Conservation (phyloP, 2,329 filamentous ascomycete genomes). For the Trichoderma oligosporum region DNA sequence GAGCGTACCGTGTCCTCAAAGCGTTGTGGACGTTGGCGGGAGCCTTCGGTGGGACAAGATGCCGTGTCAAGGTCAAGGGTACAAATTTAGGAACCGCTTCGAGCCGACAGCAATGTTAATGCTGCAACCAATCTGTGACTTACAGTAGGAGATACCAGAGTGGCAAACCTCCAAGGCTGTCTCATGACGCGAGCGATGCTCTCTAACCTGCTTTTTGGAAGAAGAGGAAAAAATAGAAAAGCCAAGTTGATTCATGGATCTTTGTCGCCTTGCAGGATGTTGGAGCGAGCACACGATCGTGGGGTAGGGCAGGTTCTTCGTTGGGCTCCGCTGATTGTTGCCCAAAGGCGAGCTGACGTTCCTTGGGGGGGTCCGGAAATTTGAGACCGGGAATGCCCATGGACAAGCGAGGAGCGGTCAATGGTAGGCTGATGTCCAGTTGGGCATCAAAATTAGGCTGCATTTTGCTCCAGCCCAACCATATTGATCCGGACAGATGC, state of each 20-base stretch:
- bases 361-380: constrained; percentile 10
- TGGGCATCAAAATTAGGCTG: constrained; percentile 21
- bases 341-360: constrained; percentile 19
- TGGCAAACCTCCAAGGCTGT: constrained; percentile 17
- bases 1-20: not conserved
- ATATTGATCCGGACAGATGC: constrained; percentile 10
- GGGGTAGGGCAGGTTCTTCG: constrained; percentile 18
- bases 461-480: constrained; percentile 17
- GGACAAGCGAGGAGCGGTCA: constrained; percentile 1
- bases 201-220: constrained; percentile 16
- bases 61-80: constrained; percentile 18
- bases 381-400: constrained; percentile 7
- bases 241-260: constrained; percentile 9
- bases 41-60: constrained; percentile 19
- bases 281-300: constrained; percentile 16
- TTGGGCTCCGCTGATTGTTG: constrained; percentile 21
- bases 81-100: constrained; percentile 1
- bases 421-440: constrained; percentile 11
- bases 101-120: constrained; percentile 10
- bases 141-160: constrained; percentile 12
- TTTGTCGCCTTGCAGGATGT: constrained; percentile 18
- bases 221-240: too few relatives aligned
- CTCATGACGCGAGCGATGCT: constrained; percentile 17
- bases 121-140: constrained; percentile 17
- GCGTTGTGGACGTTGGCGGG: constrained; percentile 11